phyloP scores from a whole-genome alignment of 768 basidiomycete genomes.

The Scleroderma citrinum region DNA sequence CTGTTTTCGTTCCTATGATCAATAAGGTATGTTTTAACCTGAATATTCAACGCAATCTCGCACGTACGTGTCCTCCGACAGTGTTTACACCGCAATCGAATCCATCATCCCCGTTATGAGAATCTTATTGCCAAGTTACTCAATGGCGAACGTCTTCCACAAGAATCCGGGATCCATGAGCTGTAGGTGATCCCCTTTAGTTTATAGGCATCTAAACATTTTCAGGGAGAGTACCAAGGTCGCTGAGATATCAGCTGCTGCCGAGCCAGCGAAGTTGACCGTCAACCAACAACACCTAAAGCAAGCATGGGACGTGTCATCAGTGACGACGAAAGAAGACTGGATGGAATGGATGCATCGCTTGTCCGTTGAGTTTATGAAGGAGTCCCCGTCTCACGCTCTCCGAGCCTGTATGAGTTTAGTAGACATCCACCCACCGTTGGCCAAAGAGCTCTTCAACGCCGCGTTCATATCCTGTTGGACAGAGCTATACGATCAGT shows the following conservation, averaged over 20 bases:
- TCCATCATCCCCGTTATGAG: slow-evolving; percentile 82
- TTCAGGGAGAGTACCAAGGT: slow-evolving; percentile 54
- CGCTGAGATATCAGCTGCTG: slow-evolving; percentile 74
- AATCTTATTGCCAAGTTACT: slow-evolving; percentile 81
- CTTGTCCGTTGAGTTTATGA: slow-evolving; percentile 92
- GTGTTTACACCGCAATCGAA: slow-evolving; percentile 71
- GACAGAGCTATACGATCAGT: slow-evolving; percentile 92
- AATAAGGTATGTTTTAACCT: slow-evolving; percentile 60
- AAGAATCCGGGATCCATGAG: slow-evolving; percentile 73
- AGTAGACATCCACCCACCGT: slow-evolving; percentile 84
- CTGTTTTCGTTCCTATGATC: slow-evolving; percentile 95
- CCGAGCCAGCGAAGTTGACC: slow-evolving; percentile 81
- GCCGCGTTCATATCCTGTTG: slow-evolving; percentile 98
- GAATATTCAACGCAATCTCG: background rate
- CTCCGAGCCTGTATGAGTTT: slow-evolving; percentile 92
- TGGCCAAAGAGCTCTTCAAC: slow-evolving; percentile 94
- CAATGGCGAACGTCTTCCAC: slow-evolving; percentile 86
- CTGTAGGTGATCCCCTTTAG: slow-evolving; percentile 39
- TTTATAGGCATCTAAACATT: slow-evolving; percentile 8
- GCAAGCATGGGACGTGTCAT: slow-evolving; percentile 89
- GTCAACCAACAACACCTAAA: slow-evolving; percentile 98
- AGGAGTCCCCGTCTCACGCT: slow-evolving; percentile 97
- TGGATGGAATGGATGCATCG: slow-evolving; percentile 96
- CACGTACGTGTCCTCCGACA: slow-evolving; percentile 25
- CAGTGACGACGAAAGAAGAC: slow-evolving; percentile 71